A percentile compares a stretch with the other conserved stretches of the same genome.
Conservation (phyloP, 768 basidiomycete genomes). For the Termitomyces heimii region DNA sequence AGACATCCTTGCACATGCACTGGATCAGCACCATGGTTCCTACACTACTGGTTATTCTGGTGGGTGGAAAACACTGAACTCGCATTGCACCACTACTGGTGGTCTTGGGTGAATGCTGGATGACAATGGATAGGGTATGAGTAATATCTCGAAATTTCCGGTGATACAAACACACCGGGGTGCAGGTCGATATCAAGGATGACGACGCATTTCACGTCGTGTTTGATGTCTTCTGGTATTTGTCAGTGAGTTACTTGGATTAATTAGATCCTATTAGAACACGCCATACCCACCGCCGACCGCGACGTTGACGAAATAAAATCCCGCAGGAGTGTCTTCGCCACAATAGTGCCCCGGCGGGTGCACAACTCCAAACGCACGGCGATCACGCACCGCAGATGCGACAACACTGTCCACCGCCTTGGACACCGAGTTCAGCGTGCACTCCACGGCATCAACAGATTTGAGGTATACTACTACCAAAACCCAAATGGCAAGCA, state of each 20-base stretch:
- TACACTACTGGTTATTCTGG: no score
- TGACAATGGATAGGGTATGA: background rate
- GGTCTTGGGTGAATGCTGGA: no score
- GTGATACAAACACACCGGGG: slow-evolving; percentile 47
- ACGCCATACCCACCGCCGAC: slow-evolving; percentile 87
- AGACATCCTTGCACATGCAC: slow-evolving; percentile 42
- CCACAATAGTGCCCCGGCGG: slow-evolving; percentile 96
- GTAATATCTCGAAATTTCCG: no score
- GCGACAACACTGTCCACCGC: slow-evolving; percentile 69
- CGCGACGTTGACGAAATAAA: slow-evolving; percentile 92
- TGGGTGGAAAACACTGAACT: no score
- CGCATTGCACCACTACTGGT: no score
- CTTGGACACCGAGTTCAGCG: slow-evolving; percentile 79
- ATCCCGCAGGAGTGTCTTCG: slow-evolving; percentile 84
- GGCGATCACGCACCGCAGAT: slow-evolving; percentile 8
- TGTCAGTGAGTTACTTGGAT: background rate
- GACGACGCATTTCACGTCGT: slow-evolving; percentile 71
- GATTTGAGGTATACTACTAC: slow-evolving; percentile 73
- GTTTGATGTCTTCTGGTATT: slow-evolving; percentile 68
- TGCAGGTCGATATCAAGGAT: slow-evolving; percentile 93
- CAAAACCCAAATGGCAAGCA: no score
- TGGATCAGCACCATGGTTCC: no score
- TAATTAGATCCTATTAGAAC: slow-evolving; percentile 12
- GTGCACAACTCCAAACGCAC: slow-evolving; percentile 69
- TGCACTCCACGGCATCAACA: slow-evolving; percentile 72